A percentile compares a stretch with the other conserved stretches of the same genome.
Conservation (phyloP, 2,329 filamentous ascomycete genomes). For the Diaporthe destruens region DNA sequence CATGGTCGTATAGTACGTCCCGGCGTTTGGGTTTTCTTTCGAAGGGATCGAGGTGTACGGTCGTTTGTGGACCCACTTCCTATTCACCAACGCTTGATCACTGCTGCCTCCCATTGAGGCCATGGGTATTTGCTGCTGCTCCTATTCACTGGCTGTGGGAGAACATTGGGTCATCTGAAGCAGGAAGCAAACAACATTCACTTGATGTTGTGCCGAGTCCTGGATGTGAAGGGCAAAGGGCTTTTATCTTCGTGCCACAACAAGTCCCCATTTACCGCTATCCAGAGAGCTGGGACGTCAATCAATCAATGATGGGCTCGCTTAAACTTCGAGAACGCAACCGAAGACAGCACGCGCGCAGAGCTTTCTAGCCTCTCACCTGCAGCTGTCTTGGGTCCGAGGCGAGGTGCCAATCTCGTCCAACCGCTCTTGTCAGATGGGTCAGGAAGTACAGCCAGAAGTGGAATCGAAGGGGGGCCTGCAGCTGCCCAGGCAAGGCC, state of each 20-base stretch:
- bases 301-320: slow-evolving; percentile 29
- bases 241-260: slow-evolving; percentile 34
- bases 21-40: background rate
- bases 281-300: slow-evolving; percentile 28
- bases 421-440: slow-evolving; percentile 25
- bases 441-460: slow-evolving; percentile 33
- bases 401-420: slow-evolving; percentile 40
- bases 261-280: background rate
- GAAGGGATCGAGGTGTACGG: slow-evolving; percentile 1
- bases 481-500: slow-evolving; percentile 33
- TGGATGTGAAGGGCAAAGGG: slow-evolving; percentile 9
- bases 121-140: background rate
- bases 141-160: background rate
- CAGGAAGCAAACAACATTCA: slow-evolving; percentile 1
- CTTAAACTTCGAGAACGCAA: slow-evolving; percentile 36
- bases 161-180: background rate
- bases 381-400: slow-evolving; percentile 41
- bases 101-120: slow-evolving; percentile 14
- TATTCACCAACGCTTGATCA: slow-evolving; percentile 1
- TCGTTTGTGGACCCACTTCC: slow-evolving; percentile 12
- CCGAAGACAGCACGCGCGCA: slow-evolving; percentile 25
- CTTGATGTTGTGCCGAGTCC: background rate
- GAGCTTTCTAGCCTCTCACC: slow-evolving; percentile 12
- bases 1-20: background rate
- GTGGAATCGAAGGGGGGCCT: slow-evolving; percentile 24